phyloP scores from a whole-genome alignment of 192 early-diverging fungal genomes.

The Coemansia sp. region DNA sequence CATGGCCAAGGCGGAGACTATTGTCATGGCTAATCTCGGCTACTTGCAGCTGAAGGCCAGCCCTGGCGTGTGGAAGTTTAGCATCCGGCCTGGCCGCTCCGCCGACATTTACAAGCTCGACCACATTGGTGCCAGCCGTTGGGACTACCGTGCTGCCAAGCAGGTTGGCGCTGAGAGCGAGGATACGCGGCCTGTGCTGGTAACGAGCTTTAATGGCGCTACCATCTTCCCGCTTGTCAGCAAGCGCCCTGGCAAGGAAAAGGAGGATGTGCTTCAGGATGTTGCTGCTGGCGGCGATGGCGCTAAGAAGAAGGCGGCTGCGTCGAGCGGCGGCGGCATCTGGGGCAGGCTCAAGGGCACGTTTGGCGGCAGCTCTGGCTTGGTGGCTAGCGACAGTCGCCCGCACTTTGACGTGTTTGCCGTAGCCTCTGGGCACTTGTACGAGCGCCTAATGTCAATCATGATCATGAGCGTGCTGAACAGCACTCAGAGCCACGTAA shows the following conservation, averaged over 20 bases:
- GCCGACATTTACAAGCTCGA: constrained; percentile 71
- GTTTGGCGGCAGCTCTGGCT: constrained; percentile 5
- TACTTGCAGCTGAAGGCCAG: constrained; percentile 94
- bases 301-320: background rate
- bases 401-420: constrained; percentile 93
- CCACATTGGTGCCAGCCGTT: constrained; percentile 28
- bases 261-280: constrained; percentile 62
- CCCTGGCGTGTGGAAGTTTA: constrained; percentile 85
- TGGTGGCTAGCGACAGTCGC: constrained; percentile 8
- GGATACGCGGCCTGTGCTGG: constrained; percentile 52
- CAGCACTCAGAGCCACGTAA: constrained; percentile 84
- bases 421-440: constrained; percentile 95
- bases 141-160: constrained; percentile 38
- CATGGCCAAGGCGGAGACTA: constrained; percentile 77
- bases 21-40: constrained; percentile 98
- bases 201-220: constrained; percentile 79
- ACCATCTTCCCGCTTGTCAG: constrained; percentile 78
- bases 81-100: constrained; percentile 78
- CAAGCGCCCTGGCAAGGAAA: constrained; percentile 78
- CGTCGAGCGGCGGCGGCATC: constrained; percentile 4
- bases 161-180: constrained; percentile 11
- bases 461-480: constrained; percentile 93
- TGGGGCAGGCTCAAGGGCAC: constrained; percentile 43
- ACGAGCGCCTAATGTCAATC: constrained; percentile 95
- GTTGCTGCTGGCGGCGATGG: constrained; percentile 14